A percentile compares a stretch with the other conserved stretches of the same genome.
Evolutionary conservation across 495 filamentous ascomycete genomes (phyloP).

Genomic region (Daldinia loculata): DNA sequence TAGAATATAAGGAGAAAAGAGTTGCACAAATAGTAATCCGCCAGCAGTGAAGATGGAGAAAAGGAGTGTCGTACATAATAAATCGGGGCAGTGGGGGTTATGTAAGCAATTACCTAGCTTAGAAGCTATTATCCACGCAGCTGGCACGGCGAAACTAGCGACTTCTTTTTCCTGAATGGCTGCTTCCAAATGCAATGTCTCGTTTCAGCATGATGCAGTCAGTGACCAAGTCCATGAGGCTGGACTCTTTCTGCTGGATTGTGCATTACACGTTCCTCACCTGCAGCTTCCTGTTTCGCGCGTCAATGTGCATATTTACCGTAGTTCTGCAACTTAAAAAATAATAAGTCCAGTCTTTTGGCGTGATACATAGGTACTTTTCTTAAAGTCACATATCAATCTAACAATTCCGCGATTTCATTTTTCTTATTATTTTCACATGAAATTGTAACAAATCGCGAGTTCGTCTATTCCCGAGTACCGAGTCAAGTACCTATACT

Average conservation of each 20-base stretch:
- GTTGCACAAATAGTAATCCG: constrained; percentile 16
- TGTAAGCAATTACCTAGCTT: background rate
- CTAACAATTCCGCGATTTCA: constrained; percentile 1
- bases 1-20: constrained; percentile 8
- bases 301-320: constrained; percentile 15
- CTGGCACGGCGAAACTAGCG: background rate
- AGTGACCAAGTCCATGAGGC: constrained; percentile 22
- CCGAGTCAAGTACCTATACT: constrained; percentile 1
- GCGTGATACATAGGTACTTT: constrained; percentile 4
- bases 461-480: constrained; percentile 7
- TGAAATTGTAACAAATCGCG: constrained; percentile 19
- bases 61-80: constrained; percentile 6
- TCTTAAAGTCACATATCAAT: constrained; percentile 13
- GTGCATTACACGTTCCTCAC: constrained; percentile 29
- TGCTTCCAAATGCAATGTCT: constrained; percentile 21
- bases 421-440: constrained; percentile 7
- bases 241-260: constrained; percentile 27
- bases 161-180: constrained; percentile 25
- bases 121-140: background rate
- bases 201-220: constrained; percentile 33
- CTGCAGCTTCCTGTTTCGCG: constrained; percentile 37
- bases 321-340: background rate
- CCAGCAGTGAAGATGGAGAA: constrained; percentile 17
- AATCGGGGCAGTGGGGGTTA: constrained; percentile 17
- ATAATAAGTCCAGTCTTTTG: constrained; percentile 20